phyloP scores from a whole-genome alignment of 768 basidiomycete species.

The Floccularia luteovirens region DNA sequence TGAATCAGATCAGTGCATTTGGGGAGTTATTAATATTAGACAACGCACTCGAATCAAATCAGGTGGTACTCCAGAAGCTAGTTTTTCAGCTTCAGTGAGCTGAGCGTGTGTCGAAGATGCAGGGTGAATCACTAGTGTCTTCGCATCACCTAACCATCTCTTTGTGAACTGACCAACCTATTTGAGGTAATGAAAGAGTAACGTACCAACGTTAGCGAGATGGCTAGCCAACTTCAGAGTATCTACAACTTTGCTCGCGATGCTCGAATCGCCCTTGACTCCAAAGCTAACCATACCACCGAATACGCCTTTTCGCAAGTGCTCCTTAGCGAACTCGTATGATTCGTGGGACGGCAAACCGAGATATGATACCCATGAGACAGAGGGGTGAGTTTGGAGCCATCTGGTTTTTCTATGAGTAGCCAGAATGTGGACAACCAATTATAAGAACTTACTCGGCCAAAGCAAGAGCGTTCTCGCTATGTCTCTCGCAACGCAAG shows the following conservation, averaged over 20 bases:
- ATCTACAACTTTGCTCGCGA: conserved; percentile 60
- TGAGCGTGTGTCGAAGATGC: conserved; percentile 75
- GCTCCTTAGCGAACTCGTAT: conserved; percentile 47
- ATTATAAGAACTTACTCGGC: too few relatives aligned
- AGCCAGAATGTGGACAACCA: too few relatives aligned
- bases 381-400: conserved; percentile 56
- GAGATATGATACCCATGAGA: conserved; percentile 75
- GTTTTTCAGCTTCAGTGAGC: conserved; percentile 51
- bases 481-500: conserved; percentile 64
- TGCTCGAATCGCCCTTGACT: conserved; percentile 42
- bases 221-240: conserved; percentile 62
- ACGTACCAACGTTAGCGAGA: conserved; percentile 71
- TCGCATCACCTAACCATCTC: too few relatives aligned
- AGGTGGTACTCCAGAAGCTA: conserved; percentile 61
- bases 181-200: too few relatives aligned
- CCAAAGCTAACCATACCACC: conserved; percentile 80
- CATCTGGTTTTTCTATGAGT: conserved; percentile 28
- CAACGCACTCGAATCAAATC: conserved; percentile 68
- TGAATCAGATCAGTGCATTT: too few relatives aligned
- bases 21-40: too few relatives aligned
- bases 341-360: conserved; percentile 59
- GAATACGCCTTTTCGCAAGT: conserved; percentile 46
- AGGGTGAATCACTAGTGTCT: conserved; percentile 76
- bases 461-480: conserved; percentile 60
- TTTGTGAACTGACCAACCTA: too few relatives aligned